Percentiles rank a stretch among this genome's conserved stretches.
Evolutionary conservation across 768 basidiomycete species (phyloP).

Genomic region (Steccherinum ochraceum): DNA sequence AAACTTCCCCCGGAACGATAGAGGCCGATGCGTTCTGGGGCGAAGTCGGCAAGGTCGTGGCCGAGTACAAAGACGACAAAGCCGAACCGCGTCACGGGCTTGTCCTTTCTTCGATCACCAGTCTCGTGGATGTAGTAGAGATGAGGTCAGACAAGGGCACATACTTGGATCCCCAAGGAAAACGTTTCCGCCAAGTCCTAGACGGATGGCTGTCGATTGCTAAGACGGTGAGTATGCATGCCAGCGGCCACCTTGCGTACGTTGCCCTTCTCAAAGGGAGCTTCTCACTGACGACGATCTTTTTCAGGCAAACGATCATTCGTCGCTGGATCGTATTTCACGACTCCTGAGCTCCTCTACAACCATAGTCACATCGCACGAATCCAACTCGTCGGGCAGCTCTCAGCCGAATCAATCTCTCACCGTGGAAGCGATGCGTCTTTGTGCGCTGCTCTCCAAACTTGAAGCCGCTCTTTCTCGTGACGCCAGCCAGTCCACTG

Average conservation of each 20-base stretch:
- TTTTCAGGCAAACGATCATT: constrained; percentile 41
- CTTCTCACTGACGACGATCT: constrained; percentile 2
- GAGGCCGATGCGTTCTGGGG: constrained; percentile 63
- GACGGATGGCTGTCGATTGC: constrained; percentile 71
- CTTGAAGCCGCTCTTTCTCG: too few relatives aligned
- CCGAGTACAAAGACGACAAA: constrained; percentile 26
- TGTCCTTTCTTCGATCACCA: background rate
- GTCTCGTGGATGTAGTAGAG: constrained; percentile 30
- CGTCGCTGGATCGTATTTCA: constrained; percentile 5
- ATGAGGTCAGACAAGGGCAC: constrained; percentile 21
- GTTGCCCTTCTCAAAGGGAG: background rate
- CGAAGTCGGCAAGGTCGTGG: constrained; percentile 48
- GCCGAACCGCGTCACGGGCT: constrained; percentile 25
- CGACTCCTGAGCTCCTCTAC: background rate
- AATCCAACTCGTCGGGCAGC: too few relatives aligned
- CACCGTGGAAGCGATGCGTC: too few relatives aligned
- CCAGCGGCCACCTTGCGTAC: background rate
- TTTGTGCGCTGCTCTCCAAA: too few relatives aligned
- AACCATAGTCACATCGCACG: too few relatives aligned
- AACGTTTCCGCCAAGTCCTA: constrained; percentile 55
- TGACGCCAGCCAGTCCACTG: too few relatives aligned
- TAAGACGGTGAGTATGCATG: constrained; percentile 40
- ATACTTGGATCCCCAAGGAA: constrained; percentile 39
- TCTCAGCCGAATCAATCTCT: too few relatives aligned
- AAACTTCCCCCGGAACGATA: constrained; percentile 39